Conservation (phyloP, 2,329 filamentous ascomycete species). For the Westerdykella aurantiaca region DNA sequence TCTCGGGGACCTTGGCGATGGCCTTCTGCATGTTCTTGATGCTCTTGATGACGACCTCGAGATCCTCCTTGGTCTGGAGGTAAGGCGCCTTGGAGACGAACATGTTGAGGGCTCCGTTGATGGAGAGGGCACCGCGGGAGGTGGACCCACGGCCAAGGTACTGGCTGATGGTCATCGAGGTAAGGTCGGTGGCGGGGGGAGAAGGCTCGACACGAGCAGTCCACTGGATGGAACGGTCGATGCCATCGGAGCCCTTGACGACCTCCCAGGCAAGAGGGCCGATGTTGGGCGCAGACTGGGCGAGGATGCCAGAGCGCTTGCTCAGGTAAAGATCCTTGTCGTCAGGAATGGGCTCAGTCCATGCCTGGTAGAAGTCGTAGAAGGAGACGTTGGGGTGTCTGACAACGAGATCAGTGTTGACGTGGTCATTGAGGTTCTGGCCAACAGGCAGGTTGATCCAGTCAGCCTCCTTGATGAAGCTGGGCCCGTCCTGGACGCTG, state of each 20-base stretch:
- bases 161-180: slow-evolving; percentile 40
- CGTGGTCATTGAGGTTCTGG: slow-evolving; percentile 48
- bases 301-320: slow-evolving; percentile 53
- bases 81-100: slow-evolving; percentile 56
- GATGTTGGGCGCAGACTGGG: slow-evolving; percentile 61
- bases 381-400: slow-evolving; percentile 49
- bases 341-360: slow-evolving; percentile 38
- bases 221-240: slow-evolving; percentile 60
- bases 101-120: slow-evolving; percentile 54
- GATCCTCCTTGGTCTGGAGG: slow-evolving; percentile 53
- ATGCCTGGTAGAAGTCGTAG: slow-evolving; percentile 63
- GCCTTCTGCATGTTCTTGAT: slow-evolving; percentile 56
- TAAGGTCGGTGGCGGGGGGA: slow-evolving; percentile 39
- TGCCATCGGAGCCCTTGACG: slow-evolving; percentile 52
- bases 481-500: slow-evolving; percentile 39
- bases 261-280: slow-evolving; percentile 59
- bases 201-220: slow-evolving; percentile 59
- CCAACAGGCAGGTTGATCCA: slow-evolving; percentile 52
- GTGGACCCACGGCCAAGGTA: slow-evolving; percentile 61
- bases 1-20: slow-evolving; percentile 48
- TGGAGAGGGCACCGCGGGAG: slow-evolving; percentile 58
- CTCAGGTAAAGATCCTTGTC: slow-evolving; percentile 41
- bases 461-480: slow-evolving; percentile 40
- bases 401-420: slow-evolving; percentile 53
- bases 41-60: slow-evolving; percentile 57